A percentile compares a stretch with the other conserved stretches of the same genome.
Evolutionary conservation across 805 yeast genomes (phyloP).

Genomic region (Lachancea lanzarotensis): DNA sequence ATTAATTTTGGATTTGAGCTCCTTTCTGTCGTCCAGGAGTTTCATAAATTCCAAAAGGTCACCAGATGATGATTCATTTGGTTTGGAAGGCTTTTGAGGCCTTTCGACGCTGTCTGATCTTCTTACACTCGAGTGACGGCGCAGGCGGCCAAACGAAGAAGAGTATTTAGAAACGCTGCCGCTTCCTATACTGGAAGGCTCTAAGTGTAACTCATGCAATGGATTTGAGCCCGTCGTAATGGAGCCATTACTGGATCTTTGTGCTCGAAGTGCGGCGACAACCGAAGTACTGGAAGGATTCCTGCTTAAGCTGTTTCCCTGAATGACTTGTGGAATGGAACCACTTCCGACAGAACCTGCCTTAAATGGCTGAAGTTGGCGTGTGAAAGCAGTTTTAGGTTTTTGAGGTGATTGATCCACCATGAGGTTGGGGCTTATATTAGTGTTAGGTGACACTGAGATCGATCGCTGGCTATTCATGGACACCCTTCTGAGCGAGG

Average conservation of each 20-base stretch:
- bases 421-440: slow-evolving; percentile 15
- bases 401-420: slow-evolving; percentile 18
- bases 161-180: slow-evolving; percentile 54
- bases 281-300: slow-evolving; percentile 42
- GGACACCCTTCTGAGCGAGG: slow-evolving; percentile 10
- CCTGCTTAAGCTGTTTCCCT: slow-evolving; percentile 30
- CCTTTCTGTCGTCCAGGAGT: slow-evolving; percentile 60
- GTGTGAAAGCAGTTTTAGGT: slow-evolving; percentile 18
- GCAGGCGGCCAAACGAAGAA: slow-evolving; percentile 66
- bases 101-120: slow-evolving; percentile 29
- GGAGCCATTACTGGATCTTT: slow-evolving; percentile 35
- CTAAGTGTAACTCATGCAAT: slow-evolving; percentile 17
- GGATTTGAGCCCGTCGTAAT: slow-evolving; percentile 24
- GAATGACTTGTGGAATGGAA: slow-evolving; percentile 23
- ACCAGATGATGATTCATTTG: slow-evolving; percentile 29
- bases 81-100: slow-evolving; percentile 17
- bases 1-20: slow-evolving; percentile 33
- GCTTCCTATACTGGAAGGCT: slow-evolving; percentile 34
- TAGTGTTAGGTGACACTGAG: slow-evolving; percentile 24
- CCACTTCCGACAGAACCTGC: slow-evolving; percentile 33
- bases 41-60: slow-evolving; percentile 66
- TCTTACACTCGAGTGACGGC: slow-evolving; percentile 42
- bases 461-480: slow-evolving; percentile 14
- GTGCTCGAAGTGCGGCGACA: slow-evolving; percentile 35
- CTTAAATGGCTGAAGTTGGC: slow-evolving; percentile 33